A percentile compares a stretch with the other conserved stretches of the same genome.
These are phyloP conservation scores for Psilocybe mexicana DNA, from an alignment of 1,284 basidiomycete genomes.

Conservation along the genomic window DNA sequence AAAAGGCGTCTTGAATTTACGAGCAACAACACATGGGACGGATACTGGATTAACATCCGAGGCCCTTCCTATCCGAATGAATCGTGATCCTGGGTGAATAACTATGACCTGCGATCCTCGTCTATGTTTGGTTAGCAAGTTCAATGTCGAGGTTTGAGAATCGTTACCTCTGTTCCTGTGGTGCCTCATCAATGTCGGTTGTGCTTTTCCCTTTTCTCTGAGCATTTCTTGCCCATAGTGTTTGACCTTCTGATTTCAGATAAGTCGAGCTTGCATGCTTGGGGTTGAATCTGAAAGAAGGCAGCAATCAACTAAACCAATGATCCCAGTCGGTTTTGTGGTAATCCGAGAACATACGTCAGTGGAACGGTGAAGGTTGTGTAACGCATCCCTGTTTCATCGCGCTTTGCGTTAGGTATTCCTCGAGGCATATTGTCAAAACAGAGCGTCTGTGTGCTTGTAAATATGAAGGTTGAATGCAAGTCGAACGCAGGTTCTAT, in stretches of 20 bases:
- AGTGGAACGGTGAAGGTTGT: conserved; percentile 80
- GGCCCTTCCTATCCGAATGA: conserved; percentile 85
- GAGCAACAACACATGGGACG: conserved; percentile 80
- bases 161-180: conserved; percentile 41
- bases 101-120: conserved; percentile 81
- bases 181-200: conserved; percentile 36
- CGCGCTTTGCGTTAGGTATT: conserved; percentile 73
- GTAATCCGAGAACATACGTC: conserved; percentile 46
- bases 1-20: conserved; percentile 50
- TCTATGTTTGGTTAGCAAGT: conserved; percentile 36
- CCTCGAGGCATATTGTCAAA: conserved; percentile 67
- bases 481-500: background rate
- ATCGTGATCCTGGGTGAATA: conserved; percentile 92
- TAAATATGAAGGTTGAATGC: background rate
- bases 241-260: conserved; percentile 68
- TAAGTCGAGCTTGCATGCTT: conserved; percentile 77
- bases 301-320: background rate
- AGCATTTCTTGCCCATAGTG: conserved; percentile 71
- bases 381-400: conserved; percentile 77
- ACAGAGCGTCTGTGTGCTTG: background rate
- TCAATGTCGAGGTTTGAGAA: conserved; percentile 11
- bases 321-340: conserved; percentile 5
- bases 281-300: conserved; percentile 55
- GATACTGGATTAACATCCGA: conserved; percentile 81
- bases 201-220: conserved; percentile 45